Conservation (phyloP, 495 filamentous ascomycete genomes). For the Hypoxylon intermedium region DNA sequence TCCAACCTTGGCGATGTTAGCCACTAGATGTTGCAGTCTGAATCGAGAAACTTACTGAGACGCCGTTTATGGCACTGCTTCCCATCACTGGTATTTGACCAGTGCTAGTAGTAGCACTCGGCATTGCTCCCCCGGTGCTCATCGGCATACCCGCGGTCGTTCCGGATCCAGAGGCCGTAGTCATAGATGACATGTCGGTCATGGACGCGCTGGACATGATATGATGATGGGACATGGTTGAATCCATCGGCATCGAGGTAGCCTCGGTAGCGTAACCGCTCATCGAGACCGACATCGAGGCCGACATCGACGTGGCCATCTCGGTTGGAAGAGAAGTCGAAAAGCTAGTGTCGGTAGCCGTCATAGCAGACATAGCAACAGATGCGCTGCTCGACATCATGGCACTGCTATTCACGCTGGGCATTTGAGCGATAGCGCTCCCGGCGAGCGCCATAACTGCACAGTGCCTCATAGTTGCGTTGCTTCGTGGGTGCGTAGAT, state of each 20-base stretch:
- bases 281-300: constrained; percentile 6
- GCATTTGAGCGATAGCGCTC: constrained; percentile 29
- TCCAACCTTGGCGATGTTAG: constrained; percentile 30
- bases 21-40: not conserved
- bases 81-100: constrained; percentile 13
- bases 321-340: constrained; percentile 1
- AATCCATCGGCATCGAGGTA: constrained; percentile 10
- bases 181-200: not conserved
- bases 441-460: constrained; percentile 27
- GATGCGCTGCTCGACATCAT: constrained; percentile 15
- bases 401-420: constrained; percentile 11
- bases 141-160: constrained; percentile 18
- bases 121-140: constrained; percentile 14
- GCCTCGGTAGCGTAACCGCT: not conserved
- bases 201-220: constrained; percentile 8
- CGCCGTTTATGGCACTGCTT: constrained; percentile 8
- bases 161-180: constrained; percentile 12
- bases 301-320: not conserved
- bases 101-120: constrained; percentile 23
- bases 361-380: not conserved
- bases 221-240: not conserved
- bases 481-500: not conserved
- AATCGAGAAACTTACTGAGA: constrained; percentile 34
- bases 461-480: constrained; percentile 28
- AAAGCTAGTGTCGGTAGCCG: not conserved